Percentiles rank a stretch among this genome's conserved stretches.
Conservation (phyloP, 805 yeast species). For the Suhomyces pyralidae region DNA sequence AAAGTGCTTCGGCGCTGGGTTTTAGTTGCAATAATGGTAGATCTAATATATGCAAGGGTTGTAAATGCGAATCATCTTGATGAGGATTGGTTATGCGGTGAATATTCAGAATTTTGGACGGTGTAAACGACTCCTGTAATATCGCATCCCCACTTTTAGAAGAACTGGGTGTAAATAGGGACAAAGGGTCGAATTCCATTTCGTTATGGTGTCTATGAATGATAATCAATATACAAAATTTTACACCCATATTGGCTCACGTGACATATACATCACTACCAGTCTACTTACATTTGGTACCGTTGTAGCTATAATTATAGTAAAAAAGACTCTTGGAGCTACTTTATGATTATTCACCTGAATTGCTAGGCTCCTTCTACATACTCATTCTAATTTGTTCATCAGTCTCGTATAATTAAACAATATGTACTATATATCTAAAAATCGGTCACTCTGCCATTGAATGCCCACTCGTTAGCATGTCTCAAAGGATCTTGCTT, state of each 20-base stretch:
- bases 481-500: conserved; percentile 93
- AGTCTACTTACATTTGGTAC: background rate
- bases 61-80: conserved; percentile 18
- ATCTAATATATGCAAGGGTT: conserved; percentile 53
- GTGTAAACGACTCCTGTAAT: background rate
- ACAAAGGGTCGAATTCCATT: conserved; percentile 44
- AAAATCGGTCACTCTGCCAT: conserved; percentile 95
- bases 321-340: background rate
- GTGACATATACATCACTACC: background rate
- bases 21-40: conserved; percentile 47
- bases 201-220: background rate
- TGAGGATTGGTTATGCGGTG: background rate
- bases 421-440: conserved; percentile 23
- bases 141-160: background rate
- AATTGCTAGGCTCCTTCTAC: too few species aligned
- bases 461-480: conserved; percentile 85
- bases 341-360: too few species aligned
- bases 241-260: background rate
- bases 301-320: background rate
- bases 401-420: background rate
- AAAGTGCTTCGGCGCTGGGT: conserved; percentile 48
- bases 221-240: background rate
- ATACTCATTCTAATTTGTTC: too few species aligned
- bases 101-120: background rate
- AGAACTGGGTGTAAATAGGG: conserved; percentile 32